These are phyloP conservation scores for Amborella trichopoda DNA, from an alignment of 164 flowering plant species.

Conservation along the genomic window DNA sequence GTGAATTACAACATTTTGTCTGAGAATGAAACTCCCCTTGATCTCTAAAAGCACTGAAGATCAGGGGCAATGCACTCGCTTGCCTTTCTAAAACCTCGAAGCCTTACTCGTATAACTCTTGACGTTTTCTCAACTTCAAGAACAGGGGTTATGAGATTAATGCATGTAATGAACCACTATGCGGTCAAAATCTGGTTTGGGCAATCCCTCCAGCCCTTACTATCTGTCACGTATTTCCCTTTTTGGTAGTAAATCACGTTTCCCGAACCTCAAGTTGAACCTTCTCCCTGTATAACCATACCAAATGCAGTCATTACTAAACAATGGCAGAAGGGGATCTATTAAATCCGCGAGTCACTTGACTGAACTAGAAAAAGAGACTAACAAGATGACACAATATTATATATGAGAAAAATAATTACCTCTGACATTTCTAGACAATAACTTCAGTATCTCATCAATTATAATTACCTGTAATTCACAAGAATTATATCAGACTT, in stretches of 20 bases:
- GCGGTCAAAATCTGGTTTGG: no score
- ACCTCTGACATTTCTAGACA: conserved; percentile 76
- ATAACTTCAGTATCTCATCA: conserved; percentile 85
- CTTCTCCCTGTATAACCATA: conserved; percentile 32
- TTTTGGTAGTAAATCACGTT: conserved; percentile 69
- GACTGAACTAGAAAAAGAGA: not conserved
- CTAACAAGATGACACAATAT: not conserved
- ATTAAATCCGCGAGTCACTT: not conserved
- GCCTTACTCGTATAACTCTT: no score
- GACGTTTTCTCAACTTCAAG: no score
- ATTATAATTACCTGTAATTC: conserved; percentile 72
- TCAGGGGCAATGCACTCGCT: no score
- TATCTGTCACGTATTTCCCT: conserved; percentile 61
- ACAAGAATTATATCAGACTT: conserved; percentile 1
- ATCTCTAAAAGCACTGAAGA: no score
- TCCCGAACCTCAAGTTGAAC: conserved; percentile 47
- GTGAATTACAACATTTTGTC: no score
- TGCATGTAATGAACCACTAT: no score
- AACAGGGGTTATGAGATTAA: no score
- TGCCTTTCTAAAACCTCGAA: no score
- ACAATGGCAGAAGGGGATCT: not conserved
- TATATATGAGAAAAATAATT: conserved; percentile 5
- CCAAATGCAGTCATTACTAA: not conserved
- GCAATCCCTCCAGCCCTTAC: no score
- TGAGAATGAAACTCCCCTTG: no score